Evolutionary conservation across 108 stramenopile genomes (phyloP), one percentile per base, ranked within the genome.

Genomic region (Parietichytrium sp.): DNA sequence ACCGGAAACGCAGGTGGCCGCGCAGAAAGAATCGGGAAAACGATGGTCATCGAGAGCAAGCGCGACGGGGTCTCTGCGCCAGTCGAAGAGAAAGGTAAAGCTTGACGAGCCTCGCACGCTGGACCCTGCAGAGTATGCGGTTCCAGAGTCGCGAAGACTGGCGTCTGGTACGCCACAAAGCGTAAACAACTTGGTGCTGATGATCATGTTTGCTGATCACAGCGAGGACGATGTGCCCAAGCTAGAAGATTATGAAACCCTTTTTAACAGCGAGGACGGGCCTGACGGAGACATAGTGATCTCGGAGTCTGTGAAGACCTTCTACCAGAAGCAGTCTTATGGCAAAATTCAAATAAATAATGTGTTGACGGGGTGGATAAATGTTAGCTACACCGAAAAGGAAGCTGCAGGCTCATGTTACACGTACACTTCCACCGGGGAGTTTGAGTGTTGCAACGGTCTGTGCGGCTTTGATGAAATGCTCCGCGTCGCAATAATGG

Each of bases 401-500:
- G 50, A 61, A 77, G 27, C 80, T 54, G 72, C 86, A 36, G 48
- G 33, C 25, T n/a, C n/a, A n/a, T n/a, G n/a, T n/a, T n/a, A n/a
- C n/a, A n/a, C n/a, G n/a, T n/a, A n/a, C n/a, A n/a, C n/a, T n/a
- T n/a, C n/a, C n/a, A n/a, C n/a, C n/a, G 29, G 61, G 54, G 29
- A n/a, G 33, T 4, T 6, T 15, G 42, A 10, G 10, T 45, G 38
- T 10, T 72, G 61, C 3, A 72, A 72, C 20, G 61, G 61, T 0
- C 33, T 72, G n/a, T 72, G 61, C 3, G 61, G 61, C 61, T 45
- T 72, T 27, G 36, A 33, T 12, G n/a, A n/a, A n/a, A n/a, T n/a
- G n/a, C n/a, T n/a, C n/a, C n/a, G n/a, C n/a, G n/a, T n/a, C n/a
- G n/a, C n/a, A n/a, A n/a, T n/a, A n/a, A n/a, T n/a, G n/a, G n/a